Evolutionary conservation across 2,329 filamentous ascomycete species (phyloP).

Genomic region (Chaetomium sp.): DNA sequence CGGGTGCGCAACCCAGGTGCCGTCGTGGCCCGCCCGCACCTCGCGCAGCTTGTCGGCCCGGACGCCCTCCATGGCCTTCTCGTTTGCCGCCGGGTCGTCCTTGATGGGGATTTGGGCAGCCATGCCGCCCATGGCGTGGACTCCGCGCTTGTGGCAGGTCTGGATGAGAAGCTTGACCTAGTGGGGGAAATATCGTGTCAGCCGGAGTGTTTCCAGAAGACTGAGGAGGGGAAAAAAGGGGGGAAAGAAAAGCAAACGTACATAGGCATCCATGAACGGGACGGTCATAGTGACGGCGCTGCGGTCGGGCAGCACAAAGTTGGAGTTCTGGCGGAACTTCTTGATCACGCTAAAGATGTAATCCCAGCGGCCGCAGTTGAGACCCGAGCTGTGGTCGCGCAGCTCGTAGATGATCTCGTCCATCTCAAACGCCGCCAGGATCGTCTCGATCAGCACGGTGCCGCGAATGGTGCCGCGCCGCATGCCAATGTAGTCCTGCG

Average conservation of each 20-base stretch:
- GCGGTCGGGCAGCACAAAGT: constrained; percentile 90
- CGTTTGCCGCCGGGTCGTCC: constrained; percentile 83
- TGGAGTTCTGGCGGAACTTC: constrained; percentile 92
- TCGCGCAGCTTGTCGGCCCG: constrained; percentile 95
- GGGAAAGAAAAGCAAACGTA: too few relatives aligned
- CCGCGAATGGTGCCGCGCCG: constrained; percentile 85
- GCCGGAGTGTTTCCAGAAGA: neutral
- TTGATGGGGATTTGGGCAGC: constrained; percentile 98
- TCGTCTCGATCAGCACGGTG: constrained; percentile 96
- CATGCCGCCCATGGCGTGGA: constrained; percentile 99
- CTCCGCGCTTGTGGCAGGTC: constrained; percentile 91
- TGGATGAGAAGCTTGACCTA: constrained; percentile 86
- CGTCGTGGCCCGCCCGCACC: constrained; percentile 90
- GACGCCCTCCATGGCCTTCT: constrained; percentile 88
- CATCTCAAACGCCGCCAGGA: constrained; percentile 98
- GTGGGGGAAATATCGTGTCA: neutral
- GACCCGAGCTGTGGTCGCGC: constrained; percentile 87
- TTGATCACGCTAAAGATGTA: constrained; percentile 99
- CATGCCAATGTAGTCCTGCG: constrained; percentile 88
- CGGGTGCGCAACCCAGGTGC: constrained; percentile 95
- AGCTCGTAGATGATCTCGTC: constrained; percentile 99
- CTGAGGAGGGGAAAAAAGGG: neutral
- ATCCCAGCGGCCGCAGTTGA: constrained; percentile 99
- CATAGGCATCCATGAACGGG: constrained; percentile 96
- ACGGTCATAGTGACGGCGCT: constrained; percentile 93